Conservation (phyloP, 768 basidiomycete species). For the Suillus weaverae region DNA sequence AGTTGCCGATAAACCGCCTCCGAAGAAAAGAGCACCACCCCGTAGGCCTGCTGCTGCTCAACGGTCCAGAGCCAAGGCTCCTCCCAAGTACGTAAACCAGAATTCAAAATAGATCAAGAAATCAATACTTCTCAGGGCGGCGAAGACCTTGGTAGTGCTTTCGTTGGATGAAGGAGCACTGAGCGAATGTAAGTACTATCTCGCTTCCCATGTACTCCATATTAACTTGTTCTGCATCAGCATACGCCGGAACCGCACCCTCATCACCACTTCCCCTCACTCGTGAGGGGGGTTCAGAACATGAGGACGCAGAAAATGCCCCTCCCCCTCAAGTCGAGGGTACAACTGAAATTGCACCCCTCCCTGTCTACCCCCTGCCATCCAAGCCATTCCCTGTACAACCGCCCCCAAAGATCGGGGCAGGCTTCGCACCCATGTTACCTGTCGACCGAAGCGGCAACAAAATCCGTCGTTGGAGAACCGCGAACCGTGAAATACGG, state of each 20-base stretch:
- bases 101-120: background rate
- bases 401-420: constrained; percentile 70
- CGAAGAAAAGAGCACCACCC: constrained; percentile 49
- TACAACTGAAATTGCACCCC: constrained; percentile 51
- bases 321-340: constrained; percentile 32
- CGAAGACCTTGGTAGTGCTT: constrained; percentile 30
- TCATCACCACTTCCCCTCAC: constrained; percentile 65
- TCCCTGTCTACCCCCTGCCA: constrained; percentile 76
- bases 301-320: constrained; percentile 36
- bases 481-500: constrained; percentile 73
- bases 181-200: constrained; percentile 57
- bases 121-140: constrained; percentile 27
- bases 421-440: constrained; percentile 67
- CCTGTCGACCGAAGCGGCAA: constrained; percentile 64
- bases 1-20: constrained; percentile 37
- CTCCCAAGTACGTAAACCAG: constrained; percentile 29
- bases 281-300: constrained; percentile 43
- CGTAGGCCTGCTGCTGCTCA: constrained; percentile 42
- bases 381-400: constrained; percentile 84
- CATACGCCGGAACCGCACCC: constrained; percentile 67
- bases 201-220: background rate
- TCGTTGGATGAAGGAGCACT: constrained; percentile 50
- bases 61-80: constrained; percentile 34
- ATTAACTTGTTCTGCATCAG: constrained; percentile 31
- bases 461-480: constrained; percentile 70